phyloP scores from a whole-genome alignment of 495 filamentous ascomycete species.

The Corynascus novoguineensis region DNA sequence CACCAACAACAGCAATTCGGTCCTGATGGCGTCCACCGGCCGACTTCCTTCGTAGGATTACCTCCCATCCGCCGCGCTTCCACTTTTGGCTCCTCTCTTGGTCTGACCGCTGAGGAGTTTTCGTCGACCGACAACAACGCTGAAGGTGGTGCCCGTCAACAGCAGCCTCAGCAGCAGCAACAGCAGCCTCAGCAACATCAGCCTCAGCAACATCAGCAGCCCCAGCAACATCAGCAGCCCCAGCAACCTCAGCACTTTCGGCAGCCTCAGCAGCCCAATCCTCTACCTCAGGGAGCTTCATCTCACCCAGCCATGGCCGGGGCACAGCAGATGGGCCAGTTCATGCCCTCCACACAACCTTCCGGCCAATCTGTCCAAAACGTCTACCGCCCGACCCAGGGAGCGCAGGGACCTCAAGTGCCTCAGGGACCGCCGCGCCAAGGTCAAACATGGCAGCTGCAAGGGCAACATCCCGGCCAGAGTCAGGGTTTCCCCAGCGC shows the following conservation, averaged over 20 bases:
- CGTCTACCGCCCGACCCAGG: slow-evolving; percentile 29
- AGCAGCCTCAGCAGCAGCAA: slow-evolving; percentile 6
- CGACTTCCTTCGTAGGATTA: slow-evolving; percentile 41
- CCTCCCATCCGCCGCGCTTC: slow-evolving; percentile 51
- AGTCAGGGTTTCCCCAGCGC: slow-evolving; percentile 11
- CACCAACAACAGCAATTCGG: slow-evolving; percentile 17
- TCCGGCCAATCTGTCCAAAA: slow-evolving; percentile 18
- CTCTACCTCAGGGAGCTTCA: neutral
- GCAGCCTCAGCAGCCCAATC: slow-evolving; percentile 6
- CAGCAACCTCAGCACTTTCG: slow-evolving; percentile 9
- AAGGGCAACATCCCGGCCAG: slow-evolving; percentile 12
- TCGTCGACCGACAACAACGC: slow-evolving; percentile 18
- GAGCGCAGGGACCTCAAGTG: slow-evolving; percentile 6
- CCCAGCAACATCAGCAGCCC: slow-evolving; percentile 11
- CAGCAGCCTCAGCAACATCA: neutral
- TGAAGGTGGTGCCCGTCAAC: slow-evolving; percentile 1
- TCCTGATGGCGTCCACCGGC: slow-evolving; percentile 23
- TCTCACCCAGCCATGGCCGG: slow-evolving; percentile 7
- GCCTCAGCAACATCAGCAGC: too few relatives aligned
- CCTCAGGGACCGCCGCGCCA: slow-evolving; percentile 5
- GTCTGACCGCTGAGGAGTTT: slow-evolving; percentile 19
- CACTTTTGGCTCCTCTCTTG: slow-evolving; percentile 41
- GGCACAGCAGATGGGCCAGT: slow-evolving; percentile 4
- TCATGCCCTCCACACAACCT: slow-evolving; percentile 14
- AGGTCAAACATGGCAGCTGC: slow-evolving; percentile 20